These are phyloP conservation scores for Trichoderma gamsii DNA, from an alignment of 495 filamentous ascomycete species.

Conservation along the genomic window DNA sequence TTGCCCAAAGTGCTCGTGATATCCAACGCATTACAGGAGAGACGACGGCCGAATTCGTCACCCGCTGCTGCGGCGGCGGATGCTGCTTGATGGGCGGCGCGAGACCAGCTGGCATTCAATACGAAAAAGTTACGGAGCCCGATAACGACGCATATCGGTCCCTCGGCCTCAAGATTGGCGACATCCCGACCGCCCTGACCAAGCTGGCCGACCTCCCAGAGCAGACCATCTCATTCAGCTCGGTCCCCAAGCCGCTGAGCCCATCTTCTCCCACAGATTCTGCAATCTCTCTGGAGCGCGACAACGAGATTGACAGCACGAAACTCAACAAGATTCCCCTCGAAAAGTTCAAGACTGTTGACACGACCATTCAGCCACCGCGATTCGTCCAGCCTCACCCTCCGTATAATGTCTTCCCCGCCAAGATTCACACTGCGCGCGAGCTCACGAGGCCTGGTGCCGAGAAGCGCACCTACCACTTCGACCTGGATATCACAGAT, in stretches of 20 bases:
- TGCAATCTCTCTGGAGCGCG: slow-evolving; percentile 25
- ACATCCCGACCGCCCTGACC: slow-evolving; percentile 65
- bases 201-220: slow-evolving; percentile 63
- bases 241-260: slow-evolving; percentile 32
- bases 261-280: slow-evolving; percentile 36
- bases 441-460: slow-evolving; percentile 88
- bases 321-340: slow-evolving; percentile 17
- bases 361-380: slow-evolving; percentile 61
- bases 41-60: slow-evolving; percentile 52
- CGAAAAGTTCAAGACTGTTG: slow-evolving; percentile 26
- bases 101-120: slow-evolving; percentile 40
- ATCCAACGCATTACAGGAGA: slow-evolving; percentile 63
- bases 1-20: slow-evolving; percentile 68
- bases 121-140: slow-evolving; percentile 58
- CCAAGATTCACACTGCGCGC: slow-evolving; percentile 71
- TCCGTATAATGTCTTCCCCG: slow-evolving; percentile 83
- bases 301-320: slow-evolving; percentile 27
- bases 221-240: slow-evolving; percentile 62
- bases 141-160: slow-evolving; percentile 80
- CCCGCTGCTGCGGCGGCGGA: slow-evolving; percentile 87
- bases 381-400: slow-evolving; percentile 91
- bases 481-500: slow-evolving; percentile 92
- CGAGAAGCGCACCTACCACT: slow-evolving; percentile 93
- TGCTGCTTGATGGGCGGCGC: slow-evolving; percentile 70
- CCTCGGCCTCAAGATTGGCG: slow-evolving; percentile 67